Conservation (phyloP, 768 basidiomycete species). For the Paxillus involutus region DNA sequence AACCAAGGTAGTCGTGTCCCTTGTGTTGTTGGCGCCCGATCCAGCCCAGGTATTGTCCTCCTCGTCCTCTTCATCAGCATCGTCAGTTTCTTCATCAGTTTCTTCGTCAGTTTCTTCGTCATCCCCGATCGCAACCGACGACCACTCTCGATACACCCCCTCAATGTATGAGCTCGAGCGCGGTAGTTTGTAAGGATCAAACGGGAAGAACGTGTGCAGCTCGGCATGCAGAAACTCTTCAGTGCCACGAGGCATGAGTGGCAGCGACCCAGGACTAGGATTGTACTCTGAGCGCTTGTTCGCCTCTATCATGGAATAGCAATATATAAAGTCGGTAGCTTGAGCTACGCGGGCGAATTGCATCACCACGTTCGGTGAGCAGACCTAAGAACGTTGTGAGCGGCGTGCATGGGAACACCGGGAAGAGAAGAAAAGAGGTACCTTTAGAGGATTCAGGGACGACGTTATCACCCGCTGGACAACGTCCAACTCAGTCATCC, state of each 20-base stretch:
- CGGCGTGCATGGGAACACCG: not conserved
- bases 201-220: constrained; percentile 95
- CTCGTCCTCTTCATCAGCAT: constrained; percentile 24
- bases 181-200: constrained; percentile 93
- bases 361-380: constrained; percentile 84
- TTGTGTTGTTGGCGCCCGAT: constrained; percentile 6
- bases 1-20: not conserved
- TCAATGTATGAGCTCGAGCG: constrained; percentile 77
- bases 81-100: constrained; percentile 47
- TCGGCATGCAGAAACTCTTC: constrained; percentile 54
- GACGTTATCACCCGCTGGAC: constrained; percentile 80
- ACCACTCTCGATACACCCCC: constrained; percentile 88
- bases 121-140: constrained; percentile 66
- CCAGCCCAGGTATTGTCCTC: not conserved
- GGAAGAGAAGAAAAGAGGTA: constrained; percentile 25
- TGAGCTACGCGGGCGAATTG: constrained; percentile 95
- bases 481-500: constrained; percentile 81
- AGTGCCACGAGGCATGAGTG: constrained; percentile 23
- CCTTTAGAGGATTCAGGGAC: constrained; percentile 88
- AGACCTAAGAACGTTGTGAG: constrained; percentile 52
- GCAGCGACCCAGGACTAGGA: constrained; percentile 22
- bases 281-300: constrained; percentile 70
- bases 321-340: constrained; percentile 89
- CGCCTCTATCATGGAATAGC: constrained; percentile 88
- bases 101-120: constrained; percentile 74